Conservation (phyloP, 306 rosid species). For the Casuarina equisetifolia region DNA sequence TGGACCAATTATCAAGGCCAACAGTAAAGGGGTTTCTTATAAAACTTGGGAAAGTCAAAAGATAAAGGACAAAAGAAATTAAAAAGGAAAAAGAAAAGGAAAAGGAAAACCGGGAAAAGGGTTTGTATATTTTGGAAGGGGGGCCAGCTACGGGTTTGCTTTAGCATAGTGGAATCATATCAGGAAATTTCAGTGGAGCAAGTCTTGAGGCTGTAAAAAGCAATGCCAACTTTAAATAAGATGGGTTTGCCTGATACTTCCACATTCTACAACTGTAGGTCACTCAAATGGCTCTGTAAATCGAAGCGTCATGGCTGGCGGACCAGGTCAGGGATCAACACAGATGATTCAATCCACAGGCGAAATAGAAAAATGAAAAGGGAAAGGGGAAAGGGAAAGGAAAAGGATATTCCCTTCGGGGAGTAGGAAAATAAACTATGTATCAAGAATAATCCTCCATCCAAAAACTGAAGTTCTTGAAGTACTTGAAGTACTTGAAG, state of each 20-base stretch:
- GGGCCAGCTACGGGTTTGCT: constrained; percentile 44
- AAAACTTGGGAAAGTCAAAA: constrained; percentile 27
- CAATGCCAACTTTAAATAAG: not conserved
- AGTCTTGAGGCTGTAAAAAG: constrained; percentile 24
- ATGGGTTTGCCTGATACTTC: not conserved
- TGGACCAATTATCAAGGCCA: constrained; percentile 33
- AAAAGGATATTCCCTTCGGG: not conserved
- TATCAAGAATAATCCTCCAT: not conserved
- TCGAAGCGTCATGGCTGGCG: not conserved
- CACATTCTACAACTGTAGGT: not conserved
- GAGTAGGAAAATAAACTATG: not conserved
- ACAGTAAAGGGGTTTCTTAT: constrained; percentile 25
- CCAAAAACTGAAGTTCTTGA: not conserved
- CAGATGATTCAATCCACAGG: not conserved
- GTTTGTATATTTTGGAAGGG: constrained; percentile 41
- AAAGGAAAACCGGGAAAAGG: constrained; percentile 34
- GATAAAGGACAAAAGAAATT: constrained; percentile 25
- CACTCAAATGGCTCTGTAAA: not conserved
- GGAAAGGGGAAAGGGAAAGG: too few species aligned
- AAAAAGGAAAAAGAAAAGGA: constrained; percentile 27
- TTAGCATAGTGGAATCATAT: constrained; percentile 62
- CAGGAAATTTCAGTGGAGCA: constrained; percentile 30
- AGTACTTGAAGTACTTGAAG: not conserved
- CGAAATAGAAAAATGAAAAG: not conserved
- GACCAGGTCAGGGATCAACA: not conserved